phyloP scores from a whole-genome alignment of 331 rosid species.

The Cydonia oblonga region DNA sequence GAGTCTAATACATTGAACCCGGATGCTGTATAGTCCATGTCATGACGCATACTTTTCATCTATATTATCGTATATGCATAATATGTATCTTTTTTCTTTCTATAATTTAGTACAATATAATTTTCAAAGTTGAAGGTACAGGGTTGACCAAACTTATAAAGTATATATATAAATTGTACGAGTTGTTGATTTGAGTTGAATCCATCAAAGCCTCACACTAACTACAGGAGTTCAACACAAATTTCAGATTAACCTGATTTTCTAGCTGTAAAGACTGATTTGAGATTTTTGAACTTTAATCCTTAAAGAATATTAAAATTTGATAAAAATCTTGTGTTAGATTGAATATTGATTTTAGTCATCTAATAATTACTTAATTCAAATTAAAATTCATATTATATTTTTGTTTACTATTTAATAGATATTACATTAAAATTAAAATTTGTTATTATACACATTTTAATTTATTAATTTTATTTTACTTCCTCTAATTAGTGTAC shows the following conservation, averaged over 20 bases:
- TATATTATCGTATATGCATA: neutral
- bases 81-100: neutral
- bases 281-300: too few species aligned
- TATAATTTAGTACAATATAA: neutral
- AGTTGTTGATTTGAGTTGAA: neutral
- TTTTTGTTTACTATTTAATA: too few species aligned
- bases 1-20: neutral
- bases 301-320: too few species aligned
- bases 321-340: too few species aligned
- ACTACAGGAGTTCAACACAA: neutral
- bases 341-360: too few species aligned
- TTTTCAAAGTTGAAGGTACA: neutral
- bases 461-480: too few species aligned
- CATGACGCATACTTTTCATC: neutral
- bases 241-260: neutral
- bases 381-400: too few species aligned
- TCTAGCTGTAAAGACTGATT: neutral
- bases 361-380: too few species aligned
- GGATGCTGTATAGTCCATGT: neutral
- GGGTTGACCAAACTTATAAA: neutral
- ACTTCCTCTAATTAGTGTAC: too few species aligned
- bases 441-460: too few species aligned
- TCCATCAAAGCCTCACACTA: neutral
- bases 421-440: too few species aligned
- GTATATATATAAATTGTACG: too few species aligned